Percentiles rank a stretch among this genome's conserved stretches.
Evolutionary conservation across 768 basidiomycete species (phyloP).

Genomic region (Agrocybe pediades): DNA sequence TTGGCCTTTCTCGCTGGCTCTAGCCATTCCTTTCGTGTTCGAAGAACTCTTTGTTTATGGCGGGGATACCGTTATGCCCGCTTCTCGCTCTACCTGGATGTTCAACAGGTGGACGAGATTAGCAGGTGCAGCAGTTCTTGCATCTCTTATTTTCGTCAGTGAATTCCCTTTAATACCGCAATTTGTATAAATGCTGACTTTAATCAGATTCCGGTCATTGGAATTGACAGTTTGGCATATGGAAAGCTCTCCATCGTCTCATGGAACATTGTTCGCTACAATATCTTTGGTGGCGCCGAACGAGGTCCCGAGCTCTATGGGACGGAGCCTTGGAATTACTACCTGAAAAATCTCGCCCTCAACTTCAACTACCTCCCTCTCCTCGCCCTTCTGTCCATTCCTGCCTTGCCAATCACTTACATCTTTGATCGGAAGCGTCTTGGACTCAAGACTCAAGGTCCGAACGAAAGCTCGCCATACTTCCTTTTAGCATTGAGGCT

Average conservation of each 20-base stretch:
- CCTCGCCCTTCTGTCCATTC: slow-evolving; percentile 80
- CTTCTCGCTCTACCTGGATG: slow-evolving; percentile 54
- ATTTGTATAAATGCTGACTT: neutral
- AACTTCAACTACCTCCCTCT: slow-evolving; percentile 92
- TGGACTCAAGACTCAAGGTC: slow-evolving; percentile 48
- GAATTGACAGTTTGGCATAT: slow-evolving; percentile 86
- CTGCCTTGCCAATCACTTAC: slow-evolving; percentile 75
- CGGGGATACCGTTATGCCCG: slow-evolving; percentile 59
- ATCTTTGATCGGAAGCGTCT: slow-evolving; percentile 76
- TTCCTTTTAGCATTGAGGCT: slow-evolving; percentile 75
- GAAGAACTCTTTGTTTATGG: slow-evolving; percentile 87
- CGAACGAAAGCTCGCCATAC: slow-evolving; percentile 77
- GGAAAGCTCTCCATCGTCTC: slow-evolving; percentile 78
- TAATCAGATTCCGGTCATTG: slow-evolving; percentile 76
- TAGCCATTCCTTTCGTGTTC: slow-evolving; percentile 85
- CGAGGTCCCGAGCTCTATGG: slow-evolving; percentile 94
- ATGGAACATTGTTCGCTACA: slow-evolving; percentile 94
- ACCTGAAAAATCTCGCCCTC: slow-evolving; percentile 84
- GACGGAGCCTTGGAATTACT: slow-evolving; percentile 85
- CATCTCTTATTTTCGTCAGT: slow-evolving; percentile 67
- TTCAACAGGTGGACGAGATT: slow-evolving; percentile 62
- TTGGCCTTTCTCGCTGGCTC: slow-evolving; percentile 93
- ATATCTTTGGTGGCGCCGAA: slow-evolving; percentile 79
- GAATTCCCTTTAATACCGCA: neutral
- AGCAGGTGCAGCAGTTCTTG: slow-evolving; percentile 50